Conservation (phyloP, 257 asterid species). For the Henckelia pumila region DNA sequence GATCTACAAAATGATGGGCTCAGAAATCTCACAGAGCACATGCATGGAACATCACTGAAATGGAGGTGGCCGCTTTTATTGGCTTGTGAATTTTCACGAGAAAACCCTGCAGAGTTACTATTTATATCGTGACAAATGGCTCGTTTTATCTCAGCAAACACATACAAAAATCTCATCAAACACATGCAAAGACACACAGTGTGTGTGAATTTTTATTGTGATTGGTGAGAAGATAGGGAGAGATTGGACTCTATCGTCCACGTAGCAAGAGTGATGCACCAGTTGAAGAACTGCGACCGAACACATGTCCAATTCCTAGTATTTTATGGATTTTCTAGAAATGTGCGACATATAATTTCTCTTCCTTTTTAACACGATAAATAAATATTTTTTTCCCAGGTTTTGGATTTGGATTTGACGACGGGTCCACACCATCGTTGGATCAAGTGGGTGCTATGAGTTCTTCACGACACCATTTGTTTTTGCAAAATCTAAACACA, state of each 20-base stretch:
- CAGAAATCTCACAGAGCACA: conserved; percentile 18
- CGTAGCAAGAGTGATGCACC: conserved; percentile 22
- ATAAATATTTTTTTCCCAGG: too few species aligned
- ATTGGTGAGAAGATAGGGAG: background rate
- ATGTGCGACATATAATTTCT: too few species aligned
- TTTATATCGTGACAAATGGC: conserved; percentile 28
- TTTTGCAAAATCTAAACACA: too few species aligned
- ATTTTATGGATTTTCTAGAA: too few species aligned
- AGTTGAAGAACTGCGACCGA: conserved; percentile 23
- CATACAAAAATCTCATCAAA: background rate
- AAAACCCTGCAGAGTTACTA: conserved; percentile 39
- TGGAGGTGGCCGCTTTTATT: conserved; percentile 42
- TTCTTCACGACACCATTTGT: too few species aligned
- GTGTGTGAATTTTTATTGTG: conserved; percentile 13
- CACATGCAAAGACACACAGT: conserved; percentile 26
- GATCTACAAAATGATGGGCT: conserved; percentile 24
- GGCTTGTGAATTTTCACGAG: conserved; percentile 75
- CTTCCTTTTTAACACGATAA: too few species aligned
- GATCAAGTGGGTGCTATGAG: too few species aligned
- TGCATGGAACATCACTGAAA: conserved; percentile 17
- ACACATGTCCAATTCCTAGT: conserved; percentile 32
- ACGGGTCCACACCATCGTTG: too few species aligned
- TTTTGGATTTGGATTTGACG: too few species aligned
- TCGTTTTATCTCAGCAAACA: background rate
- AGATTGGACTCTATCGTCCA: conserved; percentile 26